A percentile compares a stretch with the other conserved stretches of the same genome.
Evolutionary conservation across 2,329 filamentous ascomycete species (phyloP).

Genomic region (Fusarium newnesense): DNA sequence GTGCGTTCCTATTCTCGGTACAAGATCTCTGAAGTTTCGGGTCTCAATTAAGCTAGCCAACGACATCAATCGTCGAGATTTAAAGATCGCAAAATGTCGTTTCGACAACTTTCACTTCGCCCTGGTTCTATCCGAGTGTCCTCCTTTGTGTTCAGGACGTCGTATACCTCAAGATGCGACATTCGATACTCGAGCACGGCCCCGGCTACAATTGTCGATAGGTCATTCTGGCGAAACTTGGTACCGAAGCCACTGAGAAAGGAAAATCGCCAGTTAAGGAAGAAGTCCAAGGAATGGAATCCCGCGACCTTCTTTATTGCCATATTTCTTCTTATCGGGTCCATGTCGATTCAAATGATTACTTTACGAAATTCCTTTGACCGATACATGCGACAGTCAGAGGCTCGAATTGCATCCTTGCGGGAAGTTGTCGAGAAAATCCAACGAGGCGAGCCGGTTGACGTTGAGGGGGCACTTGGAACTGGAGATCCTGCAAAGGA

Average conservation of each 20-base stretch:
- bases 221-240: constrained; percentile 75
- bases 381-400: constrained; percentile 78
- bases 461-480: constrained; percentile 85
- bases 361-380: constrained; percentile 79
- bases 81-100: constrained; percentile 27
- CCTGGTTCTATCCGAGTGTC: constrained; percentile 2
- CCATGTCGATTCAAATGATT: constrained; percentile 94
- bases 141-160: constrained; percentile 1
- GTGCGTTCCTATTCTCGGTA: constrained; percentile 35
- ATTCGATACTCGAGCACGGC: constrained; percentile 51
- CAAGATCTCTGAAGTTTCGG: constrained; percentile 27
- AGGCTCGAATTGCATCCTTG: constrained; percentile 80
- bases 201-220: constrained; percentile 63
- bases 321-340: constrained; percentile 89
- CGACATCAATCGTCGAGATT: constrained; percentile 5
- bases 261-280: constrained; percentile 52
- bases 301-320: constrained; percentile 84
- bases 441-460: constrained; percentile 78
- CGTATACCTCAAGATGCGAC: not conserved
- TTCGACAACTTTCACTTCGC: constrained; percentile 15
- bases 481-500: constrained; percentile 81
- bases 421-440: constrained; percentile 79
- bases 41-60: not conserved
- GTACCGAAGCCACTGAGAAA: constrained; percentile 73
- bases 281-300: constrained; percentile 75